Evolutionary conservation across 495 filamentous ascomycete genomes (phyloP).

Genomic region (Penicillium steckii): DNA sequence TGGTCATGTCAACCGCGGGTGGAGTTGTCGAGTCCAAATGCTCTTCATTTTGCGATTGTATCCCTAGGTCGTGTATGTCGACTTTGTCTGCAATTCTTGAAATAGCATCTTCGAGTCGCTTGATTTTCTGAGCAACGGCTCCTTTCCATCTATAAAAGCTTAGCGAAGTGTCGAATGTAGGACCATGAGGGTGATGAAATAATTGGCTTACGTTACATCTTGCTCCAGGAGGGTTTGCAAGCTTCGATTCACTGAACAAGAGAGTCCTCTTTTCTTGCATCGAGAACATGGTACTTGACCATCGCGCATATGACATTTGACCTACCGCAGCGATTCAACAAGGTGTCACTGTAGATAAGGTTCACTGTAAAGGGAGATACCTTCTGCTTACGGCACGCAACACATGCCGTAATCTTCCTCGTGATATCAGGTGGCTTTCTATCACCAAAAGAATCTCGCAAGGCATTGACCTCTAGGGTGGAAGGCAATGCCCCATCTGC

Average conservation of each 20-base stretch:
- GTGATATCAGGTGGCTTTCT: constrained; percentile 36
- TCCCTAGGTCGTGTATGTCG: constrained; percentile 21
- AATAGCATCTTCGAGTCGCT: constrained; percentile 25
- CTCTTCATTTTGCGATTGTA: constrained; percentile 6
- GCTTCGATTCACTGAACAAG: constrained; percentile 36
- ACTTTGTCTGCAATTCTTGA: constrained; percentile 19
- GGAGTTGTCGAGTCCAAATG: constrained; percentile 1
- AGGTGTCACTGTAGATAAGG: too few species aligned
- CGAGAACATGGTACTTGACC: constrained; percentile 29
- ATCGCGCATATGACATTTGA: constrained; percentile 46
- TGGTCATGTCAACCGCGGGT: neutral
- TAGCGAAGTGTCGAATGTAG: neutral
- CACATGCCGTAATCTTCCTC: constrained; percentile 40
- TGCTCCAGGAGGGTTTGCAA: constrained; percentile 37
- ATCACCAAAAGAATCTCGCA: constrained; percentile 36
- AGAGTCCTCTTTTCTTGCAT: constrained; percentile 28
- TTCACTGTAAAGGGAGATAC: too few species aligned
- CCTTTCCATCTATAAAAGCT: constrained; percentile 31
- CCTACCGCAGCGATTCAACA: too few species aligned
- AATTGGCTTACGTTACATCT: constrained; percentile 26
- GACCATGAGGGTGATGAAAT: neutral
- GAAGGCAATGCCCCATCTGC: constrained; percentile 17
- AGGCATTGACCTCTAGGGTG: constrained; percentile 20
- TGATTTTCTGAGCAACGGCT: constrained; percentile 21
- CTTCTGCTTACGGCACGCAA: constrained; percentile 41